A percentile compares a stretch with the other conserved stretches of the same genome.
These are phyloP conservation scores for Silene vulgaris DNA, from an alignment of 179 eudicot species.

Conservation along the genomic window DNA sequence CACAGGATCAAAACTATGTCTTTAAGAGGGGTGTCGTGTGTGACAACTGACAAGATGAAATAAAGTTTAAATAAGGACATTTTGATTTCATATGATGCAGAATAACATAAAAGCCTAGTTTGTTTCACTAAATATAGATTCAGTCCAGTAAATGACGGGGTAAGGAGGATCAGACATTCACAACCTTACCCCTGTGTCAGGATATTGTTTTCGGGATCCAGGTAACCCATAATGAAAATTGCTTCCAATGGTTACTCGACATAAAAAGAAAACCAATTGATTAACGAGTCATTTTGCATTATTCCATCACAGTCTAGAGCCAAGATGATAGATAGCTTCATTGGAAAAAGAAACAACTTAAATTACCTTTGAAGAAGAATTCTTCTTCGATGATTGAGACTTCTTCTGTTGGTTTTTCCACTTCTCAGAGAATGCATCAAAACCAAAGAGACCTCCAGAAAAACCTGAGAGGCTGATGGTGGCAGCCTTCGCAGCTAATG, in stretches of 20 bases:
- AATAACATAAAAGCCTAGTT: neutral
- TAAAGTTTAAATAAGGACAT: neutral
- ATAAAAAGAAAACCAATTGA: neutral
- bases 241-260: neutral
- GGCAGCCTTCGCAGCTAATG: conserved; percentile 89
- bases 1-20: neutral
- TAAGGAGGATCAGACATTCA: neutral
- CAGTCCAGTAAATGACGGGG: neutral
- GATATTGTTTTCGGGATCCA: neutral
- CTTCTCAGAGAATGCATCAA: conserved; percentile 64
- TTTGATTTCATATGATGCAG: neutral
- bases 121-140: neutral
- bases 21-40: too few species aligned
- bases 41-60: too few species aligned
- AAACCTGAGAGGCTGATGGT: conserved; percentile 75
- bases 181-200: neutral
- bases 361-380: conserved; percentile 47
- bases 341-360: neutral
- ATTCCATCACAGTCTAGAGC: neutral
- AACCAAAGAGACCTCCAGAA: conserved; percentile 71
- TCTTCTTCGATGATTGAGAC: conserved; percentile 52
- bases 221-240: neutral
- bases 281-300: neutral
- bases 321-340: neutral
- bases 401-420: conserved; percentile 53